phyloP scores from a whole-genome alignment of 192 early-diverging fungal species.

The Rhizophagus clarus region DNA sequence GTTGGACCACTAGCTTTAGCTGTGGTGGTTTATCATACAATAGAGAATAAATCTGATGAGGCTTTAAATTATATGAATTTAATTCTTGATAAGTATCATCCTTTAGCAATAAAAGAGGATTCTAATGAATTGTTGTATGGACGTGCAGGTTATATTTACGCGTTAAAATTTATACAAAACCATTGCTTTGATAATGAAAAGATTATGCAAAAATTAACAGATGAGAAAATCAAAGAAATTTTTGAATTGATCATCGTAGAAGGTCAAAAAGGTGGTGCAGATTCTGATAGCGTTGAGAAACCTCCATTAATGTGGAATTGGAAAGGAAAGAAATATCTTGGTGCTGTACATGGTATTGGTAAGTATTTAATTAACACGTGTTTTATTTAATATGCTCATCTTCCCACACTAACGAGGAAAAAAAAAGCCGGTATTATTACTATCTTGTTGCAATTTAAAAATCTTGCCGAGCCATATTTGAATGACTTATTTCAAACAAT shows the following conservation, averaged over 20 bases:
- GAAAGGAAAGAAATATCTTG: not conserved
- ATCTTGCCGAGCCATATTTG: not conserved
- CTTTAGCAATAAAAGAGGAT: not conserved
- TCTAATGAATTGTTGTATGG: constrained; percentile 2
- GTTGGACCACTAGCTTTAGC: not conserved
- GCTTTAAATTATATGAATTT: not conserved
- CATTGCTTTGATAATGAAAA: not conserved
- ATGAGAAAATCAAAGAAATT: not conserved
- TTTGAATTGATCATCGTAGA: not conserved
- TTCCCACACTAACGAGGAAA: not conserved
- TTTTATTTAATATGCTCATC: not conserved
- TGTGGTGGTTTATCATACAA: not conserved
- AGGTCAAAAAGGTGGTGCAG: not conserved
- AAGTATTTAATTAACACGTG: not conserved
- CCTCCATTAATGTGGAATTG: not conserved
- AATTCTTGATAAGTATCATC: not conserved
- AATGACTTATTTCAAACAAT: not conserved
- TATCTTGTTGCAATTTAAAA: not conserved
- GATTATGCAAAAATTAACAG: not conserved
- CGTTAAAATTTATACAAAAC: not conserved
- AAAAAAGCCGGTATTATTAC: not conserved
- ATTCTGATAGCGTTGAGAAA: not conserved
- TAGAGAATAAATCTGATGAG: not conserved
- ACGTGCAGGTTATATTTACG: not conserved
- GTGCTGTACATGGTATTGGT: not conserved